phyloP scores from a whole-genome alignment of 2,329 filamentous ascomycete genomes.

The Nemania abortiva region DNA sequence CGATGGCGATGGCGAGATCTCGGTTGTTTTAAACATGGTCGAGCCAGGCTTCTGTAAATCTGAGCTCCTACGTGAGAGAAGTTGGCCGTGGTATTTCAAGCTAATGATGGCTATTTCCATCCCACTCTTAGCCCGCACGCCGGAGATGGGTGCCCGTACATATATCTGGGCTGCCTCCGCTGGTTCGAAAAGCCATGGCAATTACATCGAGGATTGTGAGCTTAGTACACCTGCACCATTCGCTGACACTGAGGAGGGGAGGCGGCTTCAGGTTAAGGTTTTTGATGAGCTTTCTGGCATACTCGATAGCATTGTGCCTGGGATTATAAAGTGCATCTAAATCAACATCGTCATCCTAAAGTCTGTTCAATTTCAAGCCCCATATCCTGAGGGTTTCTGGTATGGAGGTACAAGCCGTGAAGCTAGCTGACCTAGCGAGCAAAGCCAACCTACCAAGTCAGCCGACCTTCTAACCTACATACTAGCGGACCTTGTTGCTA shows the following conservation, averaged over 20 bases:
- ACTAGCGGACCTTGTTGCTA: too few relatives aligned
- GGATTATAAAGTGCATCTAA: too few relatives aligned
- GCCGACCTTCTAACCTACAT: too few relatives aligned
- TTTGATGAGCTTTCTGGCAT: constrained; percentile 2
- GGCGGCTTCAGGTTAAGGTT: neutral
- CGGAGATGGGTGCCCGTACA: neutral
- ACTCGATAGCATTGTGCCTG: neutral
- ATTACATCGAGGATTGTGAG: neutral
- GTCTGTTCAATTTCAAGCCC: too few relatives aligned
- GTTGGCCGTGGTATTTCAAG: neutral
- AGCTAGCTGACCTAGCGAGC: too few relatives aligned
- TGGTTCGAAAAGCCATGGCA: neutral
- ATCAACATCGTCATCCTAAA: too few relatives aligned
- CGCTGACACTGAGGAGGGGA: neutral
- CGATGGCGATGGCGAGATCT: neutral
- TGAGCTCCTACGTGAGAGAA: neutral
- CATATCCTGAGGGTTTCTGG: too few relatives aligned
- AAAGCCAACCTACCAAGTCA: too few relatives aligned
- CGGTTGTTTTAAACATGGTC: neutral
- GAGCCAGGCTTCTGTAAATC: neutral
- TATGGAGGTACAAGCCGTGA: too few relatives aligned
- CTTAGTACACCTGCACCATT: neutral
- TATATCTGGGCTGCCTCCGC: neutral
- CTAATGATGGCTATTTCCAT: neutral
- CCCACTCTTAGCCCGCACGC: neutral